These are phyloP conservation scores for Nigrospora sphaerica DNA, from an alignment of 2,329 filamentous ascomycete genomes.

Conservation along the genomic window DNA sequence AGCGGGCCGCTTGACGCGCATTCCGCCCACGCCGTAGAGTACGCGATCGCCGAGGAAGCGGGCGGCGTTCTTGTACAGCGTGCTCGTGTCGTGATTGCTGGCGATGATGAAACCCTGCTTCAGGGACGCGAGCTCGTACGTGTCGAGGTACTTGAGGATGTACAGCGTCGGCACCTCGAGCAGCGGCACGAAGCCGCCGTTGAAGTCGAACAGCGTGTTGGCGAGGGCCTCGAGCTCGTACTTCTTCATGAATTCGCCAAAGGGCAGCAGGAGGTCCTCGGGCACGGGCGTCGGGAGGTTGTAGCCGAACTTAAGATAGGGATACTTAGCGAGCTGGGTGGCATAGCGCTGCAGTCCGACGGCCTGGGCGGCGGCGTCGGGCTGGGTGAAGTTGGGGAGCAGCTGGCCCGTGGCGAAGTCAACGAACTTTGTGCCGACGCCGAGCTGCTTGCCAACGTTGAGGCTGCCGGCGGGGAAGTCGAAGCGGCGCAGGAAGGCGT, in stretches of 20 bases:
- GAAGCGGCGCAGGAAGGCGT: neutral
- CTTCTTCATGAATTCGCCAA: neutral
- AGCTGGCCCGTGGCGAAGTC: slow-evolving; percentile 1
- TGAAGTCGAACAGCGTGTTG: neutral
- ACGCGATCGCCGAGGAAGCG: neutral
- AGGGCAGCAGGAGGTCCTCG: neutral
- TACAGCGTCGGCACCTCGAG: neutral
- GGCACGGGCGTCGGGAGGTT: neutral
- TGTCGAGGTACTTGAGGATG: neutral
- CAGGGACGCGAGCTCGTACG: neutral
- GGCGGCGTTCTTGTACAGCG: neutral
- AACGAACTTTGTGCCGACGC: neutral
- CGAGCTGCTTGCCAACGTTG: neutral
- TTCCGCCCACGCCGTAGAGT: neutral
- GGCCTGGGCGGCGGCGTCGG: neutral
- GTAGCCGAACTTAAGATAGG: neutral
- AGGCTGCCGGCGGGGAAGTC: neutral
- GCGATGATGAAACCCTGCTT: neutral
- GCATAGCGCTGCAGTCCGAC: neutral
- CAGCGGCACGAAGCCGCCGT: neutral
- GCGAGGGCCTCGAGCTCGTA: neutral
- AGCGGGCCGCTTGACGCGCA: neutral
- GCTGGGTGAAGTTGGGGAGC: neutral
- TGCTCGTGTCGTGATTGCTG: neutral
- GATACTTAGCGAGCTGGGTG: neutral